phyloP scores from a whole-genome alignment of 495 filamentous ascomycete genomes.

The Lepidopterella palustris region DNA sequence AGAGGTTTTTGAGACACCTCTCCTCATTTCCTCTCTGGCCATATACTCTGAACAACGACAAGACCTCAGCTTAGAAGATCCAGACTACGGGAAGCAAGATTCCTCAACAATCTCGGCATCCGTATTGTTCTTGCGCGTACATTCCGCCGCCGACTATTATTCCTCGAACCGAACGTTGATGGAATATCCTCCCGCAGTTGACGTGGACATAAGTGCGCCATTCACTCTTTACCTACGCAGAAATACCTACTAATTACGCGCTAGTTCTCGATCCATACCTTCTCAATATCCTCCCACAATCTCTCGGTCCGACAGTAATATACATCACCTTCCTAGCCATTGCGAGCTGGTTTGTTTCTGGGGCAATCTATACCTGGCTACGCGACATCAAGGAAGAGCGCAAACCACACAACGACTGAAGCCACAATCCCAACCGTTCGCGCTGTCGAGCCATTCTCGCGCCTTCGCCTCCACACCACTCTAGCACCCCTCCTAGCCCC shows the following conservation, averaged over 20 bases:
- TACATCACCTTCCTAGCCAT: constrained; percentile 36
- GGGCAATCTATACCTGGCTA: constrained; percentile 31
- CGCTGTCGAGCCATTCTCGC: constrained; percentile 24
- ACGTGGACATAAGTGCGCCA: constrained; percentile 63
- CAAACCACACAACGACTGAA: constrained; percentile 34
- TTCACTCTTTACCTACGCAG: neutral
- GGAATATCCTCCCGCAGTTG: constrained; percentile 64
- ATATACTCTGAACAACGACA: constrained; percentile 53
- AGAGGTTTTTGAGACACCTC: constrained; percentile 51
- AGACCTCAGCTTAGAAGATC: constrained; percentile 6
- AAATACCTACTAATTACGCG: constrained; percentile 1
- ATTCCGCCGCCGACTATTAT: constrained; percentile 77
- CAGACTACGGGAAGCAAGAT: constrained; percentile 23
- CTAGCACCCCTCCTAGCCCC: too few relatives aligned
- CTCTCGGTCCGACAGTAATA: constrained; percentile 34
- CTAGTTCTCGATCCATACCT: constrained; percentile 72
- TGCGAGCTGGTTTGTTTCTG: constrained; percentile 36
- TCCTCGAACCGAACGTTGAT: constrained; percentile 67
- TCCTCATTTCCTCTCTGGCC: constrained; percentile 58
- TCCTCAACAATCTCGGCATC: constrained; percentile 37
- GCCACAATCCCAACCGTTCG: neutral
- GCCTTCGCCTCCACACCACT: neutral
- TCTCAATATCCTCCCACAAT: constrained; percentile 39
- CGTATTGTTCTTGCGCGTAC: constrained; percentile 69
- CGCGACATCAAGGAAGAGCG: constrained; percentile 11